Conservation (phyloP, 257 asterid species). For the Mitragyna speciosa region DNA sequence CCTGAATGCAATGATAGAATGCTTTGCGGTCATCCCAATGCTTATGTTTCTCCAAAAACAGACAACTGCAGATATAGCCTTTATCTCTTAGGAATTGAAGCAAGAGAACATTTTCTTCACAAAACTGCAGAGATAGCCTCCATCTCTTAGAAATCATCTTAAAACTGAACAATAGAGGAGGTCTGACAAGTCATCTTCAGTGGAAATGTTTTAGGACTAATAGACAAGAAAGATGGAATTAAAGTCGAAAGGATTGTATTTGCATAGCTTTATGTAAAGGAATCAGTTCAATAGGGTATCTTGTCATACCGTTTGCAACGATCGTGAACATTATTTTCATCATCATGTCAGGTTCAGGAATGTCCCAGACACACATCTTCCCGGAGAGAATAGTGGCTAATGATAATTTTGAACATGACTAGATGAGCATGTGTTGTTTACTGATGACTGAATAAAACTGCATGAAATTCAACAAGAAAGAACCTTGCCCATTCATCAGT, state of each 20-base stretch:
- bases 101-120: not conserved
- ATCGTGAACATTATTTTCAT: not conserved
- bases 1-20: not conserved
- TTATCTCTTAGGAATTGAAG: not conserved
- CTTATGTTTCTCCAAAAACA: not conserved
- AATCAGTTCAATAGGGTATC: not conserved
- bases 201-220: not conserved
- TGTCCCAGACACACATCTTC: not conserved
- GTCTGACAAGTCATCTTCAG: too few relatives aligned
- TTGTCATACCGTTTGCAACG: not conserved
- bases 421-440: constrained; percentile 19
- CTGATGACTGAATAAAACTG: constrained; percentile 29
- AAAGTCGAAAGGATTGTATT: not conserved
- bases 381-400: not conserved
- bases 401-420: constrained; percentile 10
- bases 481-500: constrained; percentile 44
- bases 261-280: not conserved
- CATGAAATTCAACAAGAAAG: constrained; percentile 32
- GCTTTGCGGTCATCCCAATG: constrained; percentile 22
- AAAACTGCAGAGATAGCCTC: not conserved
- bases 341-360: not conserved
- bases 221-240: not conserved
- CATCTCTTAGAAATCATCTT: not conserved
- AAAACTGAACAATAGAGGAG: not conserved
- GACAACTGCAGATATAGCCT: not conserved